Percentiles rank a stretch among this genome's conserved stretches.
These are phyloP conservation scores for Calycina herbarum DNA, from an alignment of 2,329 filamentous ascomycete genomes.

Conservation along the genomic window DNA sequence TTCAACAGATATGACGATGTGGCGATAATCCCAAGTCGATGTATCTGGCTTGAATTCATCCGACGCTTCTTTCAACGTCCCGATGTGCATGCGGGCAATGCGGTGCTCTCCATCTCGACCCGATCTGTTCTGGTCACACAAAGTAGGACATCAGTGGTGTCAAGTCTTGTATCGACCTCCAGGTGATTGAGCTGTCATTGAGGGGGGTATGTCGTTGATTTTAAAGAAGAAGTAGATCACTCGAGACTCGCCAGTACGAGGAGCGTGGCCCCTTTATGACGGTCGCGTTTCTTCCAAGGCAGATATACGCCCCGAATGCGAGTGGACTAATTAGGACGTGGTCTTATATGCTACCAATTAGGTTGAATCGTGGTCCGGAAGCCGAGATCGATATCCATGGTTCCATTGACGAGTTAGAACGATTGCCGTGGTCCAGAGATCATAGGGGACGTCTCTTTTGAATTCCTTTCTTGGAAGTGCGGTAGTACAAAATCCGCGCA, in stretches of 20 bases:
- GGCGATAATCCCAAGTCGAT: neutral
- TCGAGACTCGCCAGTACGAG: neutral
- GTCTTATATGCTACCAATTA: neutral
- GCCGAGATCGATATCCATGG: neutral
- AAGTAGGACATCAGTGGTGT: constrained; percentile 2
- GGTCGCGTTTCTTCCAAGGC: neutral
- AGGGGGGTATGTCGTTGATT: neutral
- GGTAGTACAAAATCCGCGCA: neutral
- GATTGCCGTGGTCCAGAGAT: neutral
- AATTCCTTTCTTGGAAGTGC: neutral
- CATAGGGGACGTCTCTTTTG: neutral
- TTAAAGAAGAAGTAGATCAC: neutral
- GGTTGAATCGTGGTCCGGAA: neutral
- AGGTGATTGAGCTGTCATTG: neutral
- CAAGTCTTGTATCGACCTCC: neutral
- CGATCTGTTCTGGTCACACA: neutral
- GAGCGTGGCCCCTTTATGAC: constrained; percentile 2
- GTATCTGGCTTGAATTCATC: neutral
- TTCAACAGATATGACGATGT: neutral
- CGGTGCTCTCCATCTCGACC: constrained; percentile 1
- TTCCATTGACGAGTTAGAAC: neutral
- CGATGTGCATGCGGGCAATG: neutral
- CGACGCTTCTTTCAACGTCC: neutral
- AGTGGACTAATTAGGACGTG: constrained; percentile 1
- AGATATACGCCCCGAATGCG: constrained; percentile 2